These are phyloP conservation scores for Chondrostereum purpureum DNA, from an alignment of 1,284 basidiomycete species.

Conservation along the genomic window DNA sequence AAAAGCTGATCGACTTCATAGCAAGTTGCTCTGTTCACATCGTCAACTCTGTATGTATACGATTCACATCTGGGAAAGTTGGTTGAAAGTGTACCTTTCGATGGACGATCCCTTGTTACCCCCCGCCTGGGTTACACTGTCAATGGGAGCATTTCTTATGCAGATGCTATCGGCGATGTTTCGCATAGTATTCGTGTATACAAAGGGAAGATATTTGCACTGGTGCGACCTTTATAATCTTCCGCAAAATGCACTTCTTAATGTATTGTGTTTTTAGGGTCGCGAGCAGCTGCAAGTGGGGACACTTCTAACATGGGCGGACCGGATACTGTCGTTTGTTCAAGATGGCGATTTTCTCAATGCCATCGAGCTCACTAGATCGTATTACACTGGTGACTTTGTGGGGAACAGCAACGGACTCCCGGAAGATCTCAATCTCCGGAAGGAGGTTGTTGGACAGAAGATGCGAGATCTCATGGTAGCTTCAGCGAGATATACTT, in stretches of 20 bases:
- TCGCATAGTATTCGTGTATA: constrained; percentile 75
- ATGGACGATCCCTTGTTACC: constrained; percentile 48
- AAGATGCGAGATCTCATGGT: constrained; percentile 80
- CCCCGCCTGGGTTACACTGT: constrained; percentile 43
- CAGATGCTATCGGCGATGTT: constrained; percentile 48
- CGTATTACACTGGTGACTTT: constrained; percentile 79
- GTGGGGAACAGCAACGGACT: constrained; percentile 88
- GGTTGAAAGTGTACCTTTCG: constrained; percentile 55
- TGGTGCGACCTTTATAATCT: constrained; percentile 49
- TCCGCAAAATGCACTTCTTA: constrained; percentile 3
- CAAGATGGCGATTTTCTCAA: constrained; percentile 83
- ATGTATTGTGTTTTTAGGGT: constrained; percentile 36
- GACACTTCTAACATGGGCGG: constrained; percentile 91
- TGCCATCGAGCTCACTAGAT: constrained; percentile 82
- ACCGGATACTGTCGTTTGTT: constrained; percentile 82
- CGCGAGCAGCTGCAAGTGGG: constrained; percentile 74
- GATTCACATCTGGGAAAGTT: constrained; percentile 51
- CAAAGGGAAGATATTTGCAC: constrained; percentile 86
- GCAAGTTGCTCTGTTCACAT: constrained; percentile 61
- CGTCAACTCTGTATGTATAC: constrained; percentile 59
- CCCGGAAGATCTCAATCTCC: constrained; percentile 56
- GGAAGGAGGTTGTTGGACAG: constrained; percentile 64
- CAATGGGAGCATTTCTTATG: constrained; percentile 40
- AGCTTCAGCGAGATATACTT: constrained; percentile 85
- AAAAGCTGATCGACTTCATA: constrained; percentile 22